phyloP scores from a whole-genome alignment of 1,284 basidiomycete species.

The Moesziomyces sp. region DNA sequence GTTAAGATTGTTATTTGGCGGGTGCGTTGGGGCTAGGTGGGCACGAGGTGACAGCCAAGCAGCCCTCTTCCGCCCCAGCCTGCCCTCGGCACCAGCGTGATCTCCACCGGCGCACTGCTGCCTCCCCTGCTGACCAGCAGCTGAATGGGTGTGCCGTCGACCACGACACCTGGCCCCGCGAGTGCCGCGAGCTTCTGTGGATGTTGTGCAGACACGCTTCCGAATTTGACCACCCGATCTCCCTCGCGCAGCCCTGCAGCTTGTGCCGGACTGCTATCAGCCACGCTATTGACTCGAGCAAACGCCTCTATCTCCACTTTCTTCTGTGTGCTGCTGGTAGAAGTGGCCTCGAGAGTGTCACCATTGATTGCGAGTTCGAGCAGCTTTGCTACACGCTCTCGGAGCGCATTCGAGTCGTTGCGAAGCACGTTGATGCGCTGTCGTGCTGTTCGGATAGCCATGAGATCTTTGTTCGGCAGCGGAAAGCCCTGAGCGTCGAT shows the following conservation, averaged over 20 bases:
- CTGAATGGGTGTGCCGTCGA: slow-evolving; percentile 25
- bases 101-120: not conserved
- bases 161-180: slow-evolving; percentile 33
- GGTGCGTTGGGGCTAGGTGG: slow-evolving; percentile 3
- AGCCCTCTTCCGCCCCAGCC: slow-evolving; percentile 52
- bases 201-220: slow-evolving; percentile 14
- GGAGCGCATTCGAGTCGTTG: slow-evolving; percentile 49
- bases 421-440: slow-evolving; percentile 47
- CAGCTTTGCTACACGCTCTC: slow-evolving; percentile 34
- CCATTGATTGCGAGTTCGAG: slow-evolving; percentile 51
- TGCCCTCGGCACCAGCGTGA: slow-evolving; percentile 30
- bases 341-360: not conserved
- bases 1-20: no score
- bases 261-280: slow-evolving; percentile 42
- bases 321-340: not conserved
- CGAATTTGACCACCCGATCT: slow-evolving; percentile 45
- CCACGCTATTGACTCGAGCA: slow-evolving; percentile 48
- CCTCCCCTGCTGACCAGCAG: slow-evolving; percentile 13
- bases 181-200: slow-evolving; percentile 29
- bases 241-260: slow-evolving; percentile 31
- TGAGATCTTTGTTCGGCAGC: slow-evolving; percentile 48
- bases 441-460: slow-evolving; percentile 51
- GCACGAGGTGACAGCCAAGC: slow-evolving; percentile 44
- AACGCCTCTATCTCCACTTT: slow-evolving; percentile 11
- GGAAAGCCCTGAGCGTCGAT: slow-evolving; percentile 58